These are phyloP conservation scores for Xylaria venustula DNA, from an alignment of 495 filamentous ascomycete genomes.

Conservation along the genomic window DNA sequence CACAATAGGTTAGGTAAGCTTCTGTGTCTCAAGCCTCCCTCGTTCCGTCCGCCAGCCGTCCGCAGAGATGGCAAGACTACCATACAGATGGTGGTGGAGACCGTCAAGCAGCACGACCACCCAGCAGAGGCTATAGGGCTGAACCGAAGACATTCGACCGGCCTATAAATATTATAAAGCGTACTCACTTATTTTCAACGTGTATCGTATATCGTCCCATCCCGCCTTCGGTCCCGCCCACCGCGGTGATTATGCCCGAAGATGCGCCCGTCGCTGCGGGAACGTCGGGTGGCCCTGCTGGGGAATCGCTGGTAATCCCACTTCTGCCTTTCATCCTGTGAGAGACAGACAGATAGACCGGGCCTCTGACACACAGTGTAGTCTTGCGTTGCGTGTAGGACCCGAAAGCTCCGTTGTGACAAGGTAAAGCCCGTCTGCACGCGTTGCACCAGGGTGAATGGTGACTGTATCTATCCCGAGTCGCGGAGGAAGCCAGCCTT, in stretches of 20 bases:
- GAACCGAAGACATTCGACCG: background rate
- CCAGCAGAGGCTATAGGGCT: background rate
- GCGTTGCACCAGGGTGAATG: constrained; percentile 66
- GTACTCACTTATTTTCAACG: too few relatives aligned
- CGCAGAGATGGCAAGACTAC: background rate
- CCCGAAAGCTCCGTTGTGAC: constrained; percentile 66
- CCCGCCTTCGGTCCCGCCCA: background rate
- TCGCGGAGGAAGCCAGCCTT: constrained; percentile 82
- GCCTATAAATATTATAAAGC: too few relatives aligned
- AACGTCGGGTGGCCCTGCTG: constrained; percentile 11
- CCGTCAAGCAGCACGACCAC: background rate
- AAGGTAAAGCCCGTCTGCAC: constrained; percentile 66
- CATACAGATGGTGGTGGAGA: background rate
- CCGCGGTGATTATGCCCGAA: constrained; percentile 19
- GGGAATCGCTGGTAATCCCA: constrained; percentile 24
- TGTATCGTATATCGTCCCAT: too few relatives aligned
- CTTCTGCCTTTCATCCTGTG: background rate
- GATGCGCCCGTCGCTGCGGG: constrained; percentile 15
- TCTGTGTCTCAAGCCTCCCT: background rate
- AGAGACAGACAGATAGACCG: background rate
- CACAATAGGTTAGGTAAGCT: background rate
- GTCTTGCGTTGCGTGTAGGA: constrained; percentile 47
- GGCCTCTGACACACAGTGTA: constrained; percentile 11
- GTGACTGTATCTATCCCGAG: constrained; percentile 80
- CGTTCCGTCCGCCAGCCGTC: background rate